phyloP scores from a whole-genome alignment of 1,284 basidiomycete species.

The Ceratobasidium sp. region DNA sequence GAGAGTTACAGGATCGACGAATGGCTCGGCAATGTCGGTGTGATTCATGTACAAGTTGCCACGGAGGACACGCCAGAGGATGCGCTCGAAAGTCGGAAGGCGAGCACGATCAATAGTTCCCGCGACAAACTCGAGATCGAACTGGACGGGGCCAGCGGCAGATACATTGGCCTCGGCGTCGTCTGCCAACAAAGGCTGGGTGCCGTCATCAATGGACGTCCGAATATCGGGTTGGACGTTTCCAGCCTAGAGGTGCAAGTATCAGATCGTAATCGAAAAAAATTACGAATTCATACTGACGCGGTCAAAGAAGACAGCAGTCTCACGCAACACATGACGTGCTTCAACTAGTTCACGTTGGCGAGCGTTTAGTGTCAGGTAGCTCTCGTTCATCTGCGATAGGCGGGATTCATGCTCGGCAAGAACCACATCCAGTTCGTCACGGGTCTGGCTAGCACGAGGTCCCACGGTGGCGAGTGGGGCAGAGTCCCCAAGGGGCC shows the following conservation, averaged over 20 bases:
- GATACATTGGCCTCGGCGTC: conserved; percentile 77
- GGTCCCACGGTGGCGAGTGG: conserved; percentile 87
- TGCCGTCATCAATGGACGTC: conserved; percentile 90
- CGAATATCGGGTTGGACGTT: conserved; percentile 81
- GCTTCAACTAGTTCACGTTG: conserved; percentile 92
- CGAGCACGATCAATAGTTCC: conserved; percentile 95
- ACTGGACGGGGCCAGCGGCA: conserved; percentile 58
- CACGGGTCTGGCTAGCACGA: conserved; percentile 89
- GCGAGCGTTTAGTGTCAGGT: conserved; percentile 87
- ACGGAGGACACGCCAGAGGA: conserved; percentile 96
- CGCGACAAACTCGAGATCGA: conserved; percentile 96
- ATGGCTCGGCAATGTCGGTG: conserved; percentile 92
- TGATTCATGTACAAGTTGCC: conserved; percentile 99
- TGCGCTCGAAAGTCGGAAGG: conserved; percentile 94
- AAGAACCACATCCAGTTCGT: conserved; percentile 90
- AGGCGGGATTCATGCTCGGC: conserved; percentile 88
- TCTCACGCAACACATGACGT: conserved; percentile 91
- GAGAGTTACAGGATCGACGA: conserved; percentile 84
- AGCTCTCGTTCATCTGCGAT: conserved; percentile 92
- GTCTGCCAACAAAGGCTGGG: conserved; percentile 89
- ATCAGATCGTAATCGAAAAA: conserved; percentile 39
- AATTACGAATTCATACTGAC: conserved; percentile 53
- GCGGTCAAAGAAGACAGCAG: conserved; percentile 94
- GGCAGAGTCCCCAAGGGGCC: conserved; percentile 81
- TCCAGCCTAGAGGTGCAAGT: conserved; percentile 67